These are phyloP conservation scores for Halenospora varia DNA, from an alignment of 495 filamentous ascomycete genomes.

Conservation along the genomic window DNA sequence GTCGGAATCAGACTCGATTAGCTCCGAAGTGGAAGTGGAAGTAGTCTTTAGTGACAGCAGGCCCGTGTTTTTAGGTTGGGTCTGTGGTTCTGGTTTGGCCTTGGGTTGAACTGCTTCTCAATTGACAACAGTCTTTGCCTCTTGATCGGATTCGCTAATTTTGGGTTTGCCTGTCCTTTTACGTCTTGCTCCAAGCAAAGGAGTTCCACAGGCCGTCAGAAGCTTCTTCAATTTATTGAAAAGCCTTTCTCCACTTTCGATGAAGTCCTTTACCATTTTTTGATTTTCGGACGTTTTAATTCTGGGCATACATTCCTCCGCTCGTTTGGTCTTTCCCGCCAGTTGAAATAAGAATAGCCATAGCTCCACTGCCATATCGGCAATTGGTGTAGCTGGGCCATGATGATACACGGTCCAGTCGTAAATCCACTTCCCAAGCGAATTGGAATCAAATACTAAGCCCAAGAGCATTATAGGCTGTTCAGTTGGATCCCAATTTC, in stretches of 20 bases:
- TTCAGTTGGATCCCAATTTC: slow-evolving; percentile 97
- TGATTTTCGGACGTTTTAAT: slow-evolving; percentile 67
- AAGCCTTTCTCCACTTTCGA: slow-evolving; percentile 84
- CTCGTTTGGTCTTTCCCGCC: slow-evolving; percentile 92
- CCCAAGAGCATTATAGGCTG: slow-evolving; percentile 88
- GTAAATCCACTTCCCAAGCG: slow-evolving; percentile 97
- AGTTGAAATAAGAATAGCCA: slow-evolving; percentile 95
- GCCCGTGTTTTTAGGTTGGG: too few relatives aligned
- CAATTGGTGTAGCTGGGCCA: slow-evolving; percentile 78
- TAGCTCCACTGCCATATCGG: slow-evolving; percentile 89
- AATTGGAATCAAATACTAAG: slow-evolving; percentile 96
- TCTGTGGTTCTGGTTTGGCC: too few relatives aligned
- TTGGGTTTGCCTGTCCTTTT: too few relatives aligned
- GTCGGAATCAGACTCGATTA: too few relatives aligned
- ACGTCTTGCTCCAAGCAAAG: slow-evolving; percentile 64
- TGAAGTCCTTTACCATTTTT: slow-evolving; percentile 86
- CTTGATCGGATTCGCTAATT: too few relatives aligned
- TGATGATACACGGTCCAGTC: slow-evolving; percentile 98
- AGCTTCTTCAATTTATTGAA: slow-evolving; percentile 83
- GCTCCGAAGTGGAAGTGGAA: too few relatives aligned
- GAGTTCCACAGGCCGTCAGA: slow-evolving; percentile 85
- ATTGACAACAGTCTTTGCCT: too few relatives aligned
- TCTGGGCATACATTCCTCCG: slow-evolving; percentile 72
- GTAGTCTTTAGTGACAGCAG: too few relatives aligned
- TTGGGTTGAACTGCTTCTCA: too few relatives aligned